Evolutionary conservation across 1,284 basidiomycete genomes (phyloP).

Genomic region (Coriolopsis trogii): DNA sequence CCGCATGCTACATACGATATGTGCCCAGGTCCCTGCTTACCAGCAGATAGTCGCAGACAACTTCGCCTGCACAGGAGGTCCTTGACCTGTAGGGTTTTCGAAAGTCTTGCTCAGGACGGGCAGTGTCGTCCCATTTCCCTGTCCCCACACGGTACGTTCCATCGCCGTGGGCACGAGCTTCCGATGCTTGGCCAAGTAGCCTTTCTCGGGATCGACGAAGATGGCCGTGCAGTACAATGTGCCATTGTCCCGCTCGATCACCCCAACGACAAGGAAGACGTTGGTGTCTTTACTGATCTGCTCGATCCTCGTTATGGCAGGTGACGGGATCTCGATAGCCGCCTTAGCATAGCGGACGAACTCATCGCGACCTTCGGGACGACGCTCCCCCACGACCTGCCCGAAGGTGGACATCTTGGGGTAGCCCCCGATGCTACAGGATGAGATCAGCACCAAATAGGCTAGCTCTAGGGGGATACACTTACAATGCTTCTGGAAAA

Average conservation of each 20-base stretch:
- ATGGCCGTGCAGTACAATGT: slow-evolving; percentile 75
- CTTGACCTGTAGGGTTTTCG: slow-evolving; percentile 20
- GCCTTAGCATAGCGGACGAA: slow-evolving; percentile 57
- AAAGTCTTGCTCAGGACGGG: slow-evolving; percentile 35
- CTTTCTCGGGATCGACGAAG: slow-evolving; percentile 61
- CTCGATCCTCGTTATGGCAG: slow-evolving; percentile 52
- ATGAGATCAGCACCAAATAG: slow-evolving; percentile 9
- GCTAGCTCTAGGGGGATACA: slow-evolving; percentile 17
- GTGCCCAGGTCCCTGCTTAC: slow-evolving; percentile 37
- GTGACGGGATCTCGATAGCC: slow-evolving; percentile 61
- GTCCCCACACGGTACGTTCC: slow-evolving; percentile 74
- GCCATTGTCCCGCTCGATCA: slow-evolving; percentile 67
- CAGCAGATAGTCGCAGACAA: slow-evolving; percentile 72
- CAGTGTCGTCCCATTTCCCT: slow-evolving; percentile 44
- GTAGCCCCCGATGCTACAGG: slow-evolving; percentile 64
- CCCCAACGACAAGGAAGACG: slow-evolving; percentile 69
- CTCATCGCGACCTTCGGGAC: slow-evolving; percentile 59
- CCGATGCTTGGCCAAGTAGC: slow-evolving; percentile 67
- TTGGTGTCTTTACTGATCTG: slow-evolving; percentile 49
- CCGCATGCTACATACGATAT: background rate
- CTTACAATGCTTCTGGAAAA: slow-evolving; percentile 77
- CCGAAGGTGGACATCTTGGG: slow-evolving; percentile 68
- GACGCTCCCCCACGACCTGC: slow-evolving; percentile 56
- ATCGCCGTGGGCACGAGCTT: slow-evolving; percentile 74
- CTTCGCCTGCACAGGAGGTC: slow-evolving; percentile 45